Evolutionary conservation across 2,329 filamentous ascomycete genomes (phyloP).

Genomic region (Chaetomiaceae sp.): DNA sequence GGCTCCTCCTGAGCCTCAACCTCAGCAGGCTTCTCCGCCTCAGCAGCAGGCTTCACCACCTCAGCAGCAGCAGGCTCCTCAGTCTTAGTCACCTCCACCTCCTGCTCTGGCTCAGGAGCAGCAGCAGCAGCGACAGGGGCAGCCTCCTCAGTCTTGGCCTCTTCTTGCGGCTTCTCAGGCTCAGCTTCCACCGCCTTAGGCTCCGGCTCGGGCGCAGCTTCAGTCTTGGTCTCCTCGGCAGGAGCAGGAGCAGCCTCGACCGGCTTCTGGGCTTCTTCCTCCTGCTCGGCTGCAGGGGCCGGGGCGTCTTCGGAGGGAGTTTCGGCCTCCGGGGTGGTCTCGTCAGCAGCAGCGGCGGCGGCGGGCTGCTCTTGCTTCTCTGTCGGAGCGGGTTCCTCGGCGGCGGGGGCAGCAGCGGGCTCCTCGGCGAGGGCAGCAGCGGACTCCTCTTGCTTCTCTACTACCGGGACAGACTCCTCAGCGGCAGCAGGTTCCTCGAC

Average conservation of each 20-base stretch:
- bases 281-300: neutral
- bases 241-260: neutral
- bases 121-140: neutral
- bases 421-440: neutral
- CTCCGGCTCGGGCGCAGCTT: neutral
- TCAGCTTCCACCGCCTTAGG: neutral
- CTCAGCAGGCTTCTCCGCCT: neutral
- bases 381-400: constrained; percentile 1
- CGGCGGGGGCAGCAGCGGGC: neutral
- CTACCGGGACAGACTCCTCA: constrained; percentile 2
- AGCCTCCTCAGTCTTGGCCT: constrained; percentile 3
- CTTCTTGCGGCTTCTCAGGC: neutral
- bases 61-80: neutral
- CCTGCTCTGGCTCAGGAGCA: neutral
- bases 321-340: neutral
- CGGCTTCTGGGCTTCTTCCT: neutral
- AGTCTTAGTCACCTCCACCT: neutral
- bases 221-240: no score
- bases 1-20: neutral
- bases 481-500: neutral
- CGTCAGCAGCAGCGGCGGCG: neutral
- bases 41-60: neutral
- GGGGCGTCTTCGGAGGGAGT: neutral
- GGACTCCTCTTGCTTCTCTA: neutral
- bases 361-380: constrained; percentile 6